Evolutionary conservation across 129 eudicot species (phyloP).

Genomic region (Artemisia tridentata): DNA sequence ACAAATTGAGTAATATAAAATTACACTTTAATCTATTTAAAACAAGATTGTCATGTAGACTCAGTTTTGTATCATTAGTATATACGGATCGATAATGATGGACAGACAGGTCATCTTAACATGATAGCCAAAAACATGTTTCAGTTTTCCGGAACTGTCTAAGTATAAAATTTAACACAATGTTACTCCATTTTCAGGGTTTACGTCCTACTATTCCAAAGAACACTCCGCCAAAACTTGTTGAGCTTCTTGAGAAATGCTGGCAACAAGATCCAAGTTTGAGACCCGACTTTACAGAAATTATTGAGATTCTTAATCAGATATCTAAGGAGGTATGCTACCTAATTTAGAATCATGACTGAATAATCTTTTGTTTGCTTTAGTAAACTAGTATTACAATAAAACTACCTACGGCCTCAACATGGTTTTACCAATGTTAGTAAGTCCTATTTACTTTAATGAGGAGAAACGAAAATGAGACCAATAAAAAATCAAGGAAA

Average conservation of each 20-base stretch:
- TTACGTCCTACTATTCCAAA: constrained; percentile 92
- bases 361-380: neutral
- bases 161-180: neutral
- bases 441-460: too few species aligned
- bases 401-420: too few species aligned
- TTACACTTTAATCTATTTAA: neutral
- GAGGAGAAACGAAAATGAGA: too few species aligned
- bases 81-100: neutral
- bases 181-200: constrained; percentile 44
- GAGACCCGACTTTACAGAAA: constrained; percentile 91
- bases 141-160: neutral
- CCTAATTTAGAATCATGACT: constrained; percentile 5
- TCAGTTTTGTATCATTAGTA: neutral
- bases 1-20: neutral
- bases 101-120: neutral
- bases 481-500: too few species aligned
- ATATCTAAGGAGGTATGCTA: constrained; percentile 72
- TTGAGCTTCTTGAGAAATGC: constrained; percentile 88
- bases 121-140: neutral
- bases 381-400: neutral
- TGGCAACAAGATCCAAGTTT: constrained; percentile 89
- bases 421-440: too few species aligned
- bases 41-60: neutral
- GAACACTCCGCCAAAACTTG: constrained; percentile 72
- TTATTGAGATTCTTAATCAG: constrained; percentile 55